Percentiles rank a stretch among this genome's conserved stretches.
These are phyloP conservation scores for Chalciporus sphaerocephalus DNA, from an alignment of 768 basidiomycete species.

Conservation along the genomic window DNA sequence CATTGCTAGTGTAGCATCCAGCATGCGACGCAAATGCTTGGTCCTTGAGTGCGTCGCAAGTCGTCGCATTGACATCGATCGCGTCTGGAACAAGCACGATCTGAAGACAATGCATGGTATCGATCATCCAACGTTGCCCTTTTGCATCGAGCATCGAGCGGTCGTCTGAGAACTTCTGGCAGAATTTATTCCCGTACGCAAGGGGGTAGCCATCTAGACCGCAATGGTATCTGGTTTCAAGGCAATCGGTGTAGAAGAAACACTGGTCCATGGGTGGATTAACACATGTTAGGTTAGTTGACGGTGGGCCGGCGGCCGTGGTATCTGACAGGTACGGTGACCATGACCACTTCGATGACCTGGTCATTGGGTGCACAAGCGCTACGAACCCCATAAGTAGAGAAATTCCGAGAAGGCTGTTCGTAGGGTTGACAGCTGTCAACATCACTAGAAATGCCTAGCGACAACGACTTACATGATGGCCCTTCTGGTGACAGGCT, in stretches of 20 bases:
- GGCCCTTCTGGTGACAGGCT: too few species aligned
- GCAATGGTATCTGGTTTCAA: slow-evolving; percentile 44
- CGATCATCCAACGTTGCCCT: slow-evolving; percentile 42
- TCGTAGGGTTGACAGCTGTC: too few species aligned
- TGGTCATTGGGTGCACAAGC: background rate
- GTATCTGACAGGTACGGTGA: background rate
- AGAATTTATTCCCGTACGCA: slow-evolving; percentile 39
- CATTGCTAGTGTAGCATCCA: slow-evolving; percentile 38
- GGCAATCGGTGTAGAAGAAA: slow-evolving; percentile 42
- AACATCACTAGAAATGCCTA: too few species aligned
- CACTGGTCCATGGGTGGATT: slow-evolving; percentile 38
- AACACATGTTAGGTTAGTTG: slow-evolving; percentile 15
- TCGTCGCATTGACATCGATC: slow-evolving; percentile 19
- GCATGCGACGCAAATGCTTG: slow-evolving; percentile 42
- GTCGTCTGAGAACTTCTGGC: slow-evolving; percentile 35
- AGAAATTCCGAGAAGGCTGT: background rate
- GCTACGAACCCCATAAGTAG: background rate
- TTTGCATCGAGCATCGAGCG: slow-evolving; percentile 25
- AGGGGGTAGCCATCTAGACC: slow-evolving; percentile 42
- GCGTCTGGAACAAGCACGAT: slow-evolving; percentile 36
- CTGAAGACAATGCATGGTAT: slow-evolving; percentile 47
- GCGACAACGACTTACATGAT: too few species aligned
- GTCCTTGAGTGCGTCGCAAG: slow-evolving; percentile 33
- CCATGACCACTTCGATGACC: background rate
- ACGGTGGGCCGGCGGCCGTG: slow-evolving; percentile 11